Evolutionary conservation across 106 monocot species (phyloP).

Genomic region (Allium sativum): DNA sequence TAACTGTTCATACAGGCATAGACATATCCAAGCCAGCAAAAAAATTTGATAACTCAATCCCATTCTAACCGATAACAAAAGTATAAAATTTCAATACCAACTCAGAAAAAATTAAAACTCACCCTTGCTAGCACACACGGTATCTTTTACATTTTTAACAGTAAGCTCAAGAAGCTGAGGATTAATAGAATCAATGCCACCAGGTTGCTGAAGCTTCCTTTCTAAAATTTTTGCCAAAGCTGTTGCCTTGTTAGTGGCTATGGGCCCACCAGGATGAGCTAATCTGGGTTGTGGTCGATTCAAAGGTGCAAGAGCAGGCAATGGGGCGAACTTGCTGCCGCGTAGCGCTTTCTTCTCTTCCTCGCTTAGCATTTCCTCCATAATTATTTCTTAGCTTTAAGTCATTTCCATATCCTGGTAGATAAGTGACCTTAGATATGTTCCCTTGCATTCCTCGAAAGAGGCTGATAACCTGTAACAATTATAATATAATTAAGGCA

Average conservation of each 20-base stretch:
- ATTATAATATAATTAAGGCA: no score
- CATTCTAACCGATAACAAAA: no score
- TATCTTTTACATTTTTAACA: conserved; percentile 38
- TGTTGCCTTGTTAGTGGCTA: conserved; percentile 85
- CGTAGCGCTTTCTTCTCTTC: conserved; percentile 84
- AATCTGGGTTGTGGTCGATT: conserved; percentile 23
- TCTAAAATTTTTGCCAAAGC: conserved; percentile 93
- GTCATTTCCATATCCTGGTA: no score
- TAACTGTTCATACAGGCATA: no score
- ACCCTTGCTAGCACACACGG: conserved; percentile 35
- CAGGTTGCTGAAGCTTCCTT: conserved; percentile 83
- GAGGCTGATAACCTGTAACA: no score
- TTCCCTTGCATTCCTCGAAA: no score
- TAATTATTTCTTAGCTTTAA: background rate
- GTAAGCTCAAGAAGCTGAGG: conserved; percentile 48
- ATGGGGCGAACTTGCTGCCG: conserved; percentile 87
- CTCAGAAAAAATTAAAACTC: background rate
- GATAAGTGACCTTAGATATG: no score
- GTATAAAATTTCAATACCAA: background rate
- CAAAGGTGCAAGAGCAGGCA: conserved; percentile 24
- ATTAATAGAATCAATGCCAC: conserved; percentile 69
- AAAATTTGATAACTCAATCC: no score
- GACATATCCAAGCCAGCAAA: no score
- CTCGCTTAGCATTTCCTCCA: conserved; percentile 35
- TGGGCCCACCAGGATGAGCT: no score